Evolutionary conservation across 2,329 filamentous ascomycete genomes (phyloP).

Genomic region (Alternaria triticimaculans): DNA sequence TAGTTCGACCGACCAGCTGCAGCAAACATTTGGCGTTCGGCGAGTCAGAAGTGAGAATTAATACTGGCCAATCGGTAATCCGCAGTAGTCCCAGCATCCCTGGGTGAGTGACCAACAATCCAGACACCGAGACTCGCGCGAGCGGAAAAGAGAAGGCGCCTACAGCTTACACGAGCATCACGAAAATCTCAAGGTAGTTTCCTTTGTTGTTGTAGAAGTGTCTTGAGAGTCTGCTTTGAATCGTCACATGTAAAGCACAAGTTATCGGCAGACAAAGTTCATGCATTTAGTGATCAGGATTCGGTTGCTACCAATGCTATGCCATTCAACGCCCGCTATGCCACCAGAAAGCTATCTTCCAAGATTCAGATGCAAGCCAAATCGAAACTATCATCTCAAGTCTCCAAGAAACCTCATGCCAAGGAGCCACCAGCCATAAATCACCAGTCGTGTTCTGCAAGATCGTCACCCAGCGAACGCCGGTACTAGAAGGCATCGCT

Average conservation of each 20-base stretch:
- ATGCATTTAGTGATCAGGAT: neutral
- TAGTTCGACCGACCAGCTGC: slow-evolving; percentile 8
- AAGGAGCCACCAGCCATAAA: neutral
- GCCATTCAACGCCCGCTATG: slow-evolving; percentile 18
- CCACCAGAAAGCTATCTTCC: slow-evolving; percentile 14
- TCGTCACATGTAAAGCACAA: neutral
- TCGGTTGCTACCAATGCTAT: slow-evolving; percentile 2
- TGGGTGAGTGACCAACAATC: slow-evolving; percentile 28
- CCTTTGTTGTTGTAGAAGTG: neutral
- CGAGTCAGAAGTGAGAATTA: slow-evolving; percentile 30
- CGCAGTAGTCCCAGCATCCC: slow-evolving; percentile 18
- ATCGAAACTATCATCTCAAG: slow-evolving; percentile 7
- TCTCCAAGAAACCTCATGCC: neutral
- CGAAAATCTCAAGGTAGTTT: neutral
- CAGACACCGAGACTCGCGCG: neutral
- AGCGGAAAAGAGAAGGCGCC: neutral
- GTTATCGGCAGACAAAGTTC: neutral
- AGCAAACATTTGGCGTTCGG: slow-evolving; percentile 40
- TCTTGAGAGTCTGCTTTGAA: neutral
- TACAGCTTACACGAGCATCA: neutral
- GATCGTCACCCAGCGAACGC: neutral
- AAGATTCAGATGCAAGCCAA: slow-evolving; percentile 1
- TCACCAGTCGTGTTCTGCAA: neutral
- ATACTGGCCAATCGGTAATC: slow-evolving; percentile 37
- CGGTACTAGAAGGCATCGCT: slow-evolving; percentile 46